Conservation (phyloP, 148 eudicot species). For the Gaultheria prostrata region DNA sequence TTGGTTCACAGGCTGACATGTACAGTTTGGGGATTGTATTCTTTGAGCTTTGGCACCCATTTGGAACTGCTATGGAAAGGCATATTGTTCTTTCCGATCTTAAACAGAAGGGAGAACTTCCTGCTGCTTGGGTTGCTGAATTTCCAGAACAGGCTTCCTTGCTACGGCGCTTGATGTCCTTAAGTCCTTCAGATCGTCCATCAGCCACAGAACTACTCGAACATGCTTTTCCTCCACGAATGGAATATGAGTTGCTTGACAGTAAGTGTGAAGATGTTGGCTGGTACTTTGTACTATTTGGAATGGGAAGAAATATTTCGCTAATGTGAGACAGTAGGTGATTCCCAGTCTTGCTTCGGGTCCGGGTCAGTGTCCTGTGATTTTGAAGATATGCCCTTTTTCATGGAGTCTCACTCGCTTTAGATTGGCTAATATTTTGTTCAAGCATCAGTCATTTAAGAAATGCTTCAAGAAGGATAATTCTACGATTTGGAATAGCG, state of each 20-base stretch:
- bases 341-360: background rate
- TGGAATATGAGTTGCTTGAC: conserved; percentile 85
- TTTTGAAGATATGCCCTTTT: background rate
- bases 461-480: background rate
- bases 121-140: conserved; percentile 72
- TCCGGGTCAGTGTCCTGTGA: background rate
- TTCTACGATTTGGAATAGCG: background rate
- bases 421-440: background rate
- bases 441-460: background rate
- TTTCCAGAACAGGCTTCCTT: conserved; percentile 88
- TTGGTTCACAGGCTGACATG: conserved; percentile 78
- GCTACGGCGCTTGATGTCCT: conserved; percentile 61
- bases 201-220: conserved; percentile 87
- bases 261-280: conserved; percentile 49
- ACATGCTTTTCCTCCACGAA: conserved; percentile 89
- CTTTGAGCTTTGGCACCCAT: conserved; percentile 95
- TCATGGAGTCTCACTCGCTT: background rate
- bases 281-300: background rate
- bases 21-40: conserved; percentile 91
- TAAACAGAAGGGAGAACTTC: conserved; percentile 75
- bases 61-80: conserved; percentile 95
- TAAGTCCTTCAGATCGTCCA: conserved; percentile 92
- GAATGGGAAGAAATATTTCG: background rate
- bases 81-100: conserved; percentile 80
- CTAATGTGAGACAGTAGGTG: background rate